Evolutionary conservation across 495 filamentous ascomycete species (phyloP), one percentile per base, ranked within the genome.

Genomic region (Friedmanniomyces simplex): DNA sequence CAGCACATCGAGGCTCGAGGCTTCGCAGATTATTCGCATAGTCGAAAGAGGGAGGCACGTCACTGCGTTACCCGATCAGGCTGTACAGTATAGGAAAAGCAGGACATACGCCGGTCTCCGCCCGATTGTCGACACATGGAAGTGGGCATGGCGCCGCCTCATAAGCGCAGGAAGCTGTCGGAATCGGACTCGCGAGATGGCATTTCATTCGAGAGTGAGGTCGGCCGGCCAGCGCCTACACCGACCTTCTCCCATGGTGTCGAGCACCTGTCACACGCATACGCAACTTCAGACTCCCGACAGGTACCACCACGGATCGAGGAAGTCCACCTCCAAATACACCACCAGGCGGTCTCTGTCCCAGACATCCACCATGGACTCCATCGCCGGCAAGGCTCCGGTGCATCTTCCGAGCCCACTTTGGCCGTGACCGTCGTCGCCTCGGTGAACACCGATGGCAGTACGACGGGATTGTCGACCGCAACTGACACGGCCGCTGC

Each of bases 241-340:
- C n/a, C 58, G 11, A 45, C 28, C n/a, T 55, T 50, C 16, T 51
- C 54, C 1, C 59, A 52, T 26, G 22, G 22, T 20, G 24, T 57
- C 34, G 49, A 58, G 14, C 54, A 62, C 26, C 42, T 58, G 6
- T 26, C 54, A 14, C 58, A 41, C 22, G 12, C 13, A 22, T 39
- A 49, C 41, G 16, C 21, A 1, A 21, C 54, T 16, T n/a, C 59
- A 10, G 34, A n/a, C 43, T 5, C 32, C 6, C 54, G 21, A 2
- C 41, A 39, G 22, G 30, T 42, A 0, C 57, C 60, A 25, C 57
- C 49, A n/a, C 36, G 16, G 24, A 37, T 63, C 13, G 57, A 63
- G 42, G 61, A 63, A 45, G 42, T 63, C 8, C 61, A 63, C 25
- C 36, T 63, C 11, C 51, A 59, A 21, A 60, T 60, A 46, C 52